Conservation (phyloP, 1,139 yeast species). For the Nakaseomyces kungkrabaensis region DNA sequence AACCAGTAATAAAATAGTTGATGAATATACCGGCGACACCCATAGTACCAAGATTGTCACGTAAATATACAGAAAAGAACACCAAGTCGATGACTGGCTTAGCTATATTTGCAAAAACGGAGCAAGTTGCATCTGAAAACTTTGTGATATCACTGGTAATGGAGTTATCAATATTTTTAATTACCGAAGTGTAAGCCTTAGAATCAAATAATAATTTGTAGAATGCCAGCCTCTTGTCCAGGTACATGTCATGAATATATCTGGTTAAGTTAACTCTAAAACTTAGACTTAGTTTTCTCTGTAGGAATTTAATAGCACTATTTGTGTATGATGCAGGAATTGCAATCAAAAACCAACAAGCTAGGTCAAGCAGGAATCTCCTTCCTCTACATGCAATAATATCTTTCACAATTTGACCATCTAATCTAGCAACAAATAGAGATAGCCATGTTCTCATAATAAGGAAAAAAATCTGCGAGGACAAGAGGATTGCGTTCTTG, state of each 20-base stretch:
- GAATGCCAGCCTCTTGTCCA: conserved; percentile 72
- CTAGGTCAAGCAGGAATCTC: conserved; percentile 65
- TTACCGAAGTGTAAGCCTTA: conserved; percentile 29
- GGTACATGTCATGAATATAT: conserved; percentile 81
- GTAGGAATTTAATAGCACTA: conserved; percentile 77
- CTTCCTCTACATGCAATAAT: conserved; percentile 74
- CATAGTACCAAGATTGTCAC: conserved; percentile 76
- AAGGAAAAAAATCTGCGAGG: conserved; percentile 66
- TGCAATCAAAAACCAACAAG: conserved; percentile 82
- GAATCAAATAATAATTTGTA: conserved; percentile 56
- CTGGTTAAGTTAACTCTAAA: conserved; percentile 79
- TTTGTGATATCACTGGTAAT: conserved; percentile 77
- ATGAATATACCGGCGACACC: conserved; percentile 75
- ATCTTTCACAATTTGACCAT: conserved; percentile 87
- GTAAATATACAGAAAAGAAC: conserved; percentile 75
- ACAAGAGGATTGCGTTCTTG: conserved; percentile 55
- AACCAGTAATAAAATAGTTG: conserved; percentile 75
- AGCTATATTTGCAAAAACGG: conserved; percentile 80
- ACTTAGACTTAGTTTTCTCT: conserved; percentile 66
- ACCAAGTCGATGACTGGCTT: conserved; percentile 83
- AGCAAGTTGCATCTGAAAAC: conserved; percentile 75
- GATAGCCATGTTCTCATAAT: conserved; percentile 82
- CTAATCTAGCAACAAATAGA: conserved; percentile 74
- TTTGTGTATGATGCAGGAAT: conserved; percentile 91
- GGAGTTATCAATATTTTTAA: conserved; percentile 54